Evolutionary conservation across 2,329 filamentous ascomycete genomes (phyloP).

Genomic region (Aspergillus texensis): DNA sequence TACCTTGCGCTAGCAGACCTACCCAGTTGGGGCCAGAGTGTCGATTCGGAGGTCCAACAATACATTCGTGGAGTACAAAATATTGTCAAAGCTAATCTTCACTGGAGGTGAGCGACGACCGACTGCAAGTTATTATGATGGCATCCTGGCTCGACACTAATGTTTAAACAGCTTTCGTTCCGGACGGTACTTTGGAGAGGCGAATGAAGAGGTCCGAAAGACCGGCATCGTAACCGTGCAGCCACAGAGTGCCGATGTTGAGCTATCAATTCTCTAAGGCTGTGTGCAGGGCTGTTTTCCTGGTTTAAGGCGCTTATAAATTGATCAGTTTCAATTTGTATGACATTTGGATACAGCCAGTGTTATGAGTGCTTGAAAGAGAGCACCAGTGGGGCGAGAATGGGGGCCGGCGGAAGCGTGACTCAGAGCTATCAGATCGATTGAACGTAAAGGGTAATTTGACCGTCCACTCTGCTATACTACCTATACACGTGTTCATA

Average conservation of each 20-base stretch:
- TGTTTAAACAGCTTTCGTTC: conserved; percentile 20
- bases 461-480: not conserved
- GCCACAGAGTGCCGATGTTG: conserved; percentile 11
- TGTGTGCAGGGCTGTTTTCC: not conserved
- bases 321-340: not conserved
- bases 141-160: not conserved
- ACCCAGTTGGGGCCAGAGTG: conserved; percentile 25
- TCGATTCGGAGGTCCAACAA: conserved; percentile 27
- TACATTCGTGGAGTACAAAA: conserved; percentile 27
- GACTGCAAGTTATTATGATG: not conserved
- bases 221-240: conserved; percentile 15
- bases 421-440: not conserved
- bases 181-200: conserved; percentile 25
- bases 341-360: not conserved
- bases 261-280: conserved; percentile 9
- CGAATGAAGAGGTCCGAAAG: conserved; percentile 16
- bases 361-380: not conserved
- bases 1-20: conserved; percentile 26
- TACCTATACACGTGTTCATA: not conserved
- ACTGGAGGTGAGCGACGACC: conserved; percentile 26
- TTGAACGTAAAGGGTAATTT: not conserved
- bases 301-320: not conserved
- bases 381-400: not conserved
- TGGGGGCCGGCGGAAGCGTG: not conserved
- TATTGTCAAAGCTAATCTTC: conserved; percentile 26